These are phyloP conservation scores for Rhizopogon rudus DNA, from an alignment of 768 basidiomycete species.

Conservation along the genomic window DNA sequence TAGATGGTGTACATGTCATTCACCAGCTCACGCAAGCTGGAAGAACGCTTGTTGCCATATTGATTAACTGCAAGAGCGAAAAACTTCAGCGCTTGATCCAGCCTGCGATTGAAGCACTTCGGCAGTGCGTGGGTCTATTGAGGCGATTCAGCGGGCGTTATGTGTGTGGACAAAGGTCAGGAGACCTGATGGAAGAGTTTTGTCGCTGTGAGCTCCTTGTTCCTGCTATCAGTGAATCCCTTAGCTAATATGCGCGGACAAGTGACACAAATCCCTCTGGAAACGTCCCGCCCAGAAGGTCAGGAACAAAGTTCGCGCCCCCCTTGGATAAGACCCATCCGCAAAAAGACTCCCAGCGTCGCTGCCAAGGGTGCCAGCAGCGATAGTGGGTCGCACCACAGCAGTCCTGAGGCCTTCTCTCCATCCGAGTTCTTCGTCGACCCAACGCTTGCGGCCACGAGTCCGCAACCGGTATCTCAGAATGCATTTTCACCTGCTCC, in stretches of 20 bases:
- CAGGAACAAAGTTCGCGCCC: slow-evolving; percentile 49
- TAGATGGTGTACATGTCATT: slow-evolving; percentile 93
- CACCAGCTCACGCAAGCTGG: slow-evolving; percentile 95
- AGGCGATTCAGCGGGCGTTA: slow-evolving; percentile 88
- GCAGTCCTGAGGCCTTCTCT: slow-evolving; percentile 63
- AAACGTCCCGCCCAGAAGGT: slow-evolving; percentile 53
- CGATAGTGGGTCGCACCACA: slow-evolving; percentile 40
- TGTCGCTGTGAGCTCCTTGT: slow-evolving; percentile 60
- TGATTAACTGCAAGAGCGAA: slow-evolving; percentile 85
- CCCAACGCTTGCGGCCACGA: slow-evolving; percentile 21
- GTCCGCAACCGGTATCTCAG: slow-evolving; percentile 18
- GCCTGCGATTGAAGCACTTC: slow-evolving; percentile 77
- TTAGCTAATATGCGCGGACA: slow-evolving; percentile 10
- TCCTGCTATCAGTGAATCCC: background rate
- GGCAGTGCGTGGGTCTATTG: slow-evolving; percentile 85
- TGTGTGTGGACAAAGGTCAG: slow-evolving; percentile 85
- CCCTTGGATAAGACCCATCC: slow-evolving; percentile 87
- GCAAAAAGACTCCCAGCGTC: slow-evolving; percentile 61
- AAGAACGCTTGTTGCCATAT: slow-evolving; percentile 80
- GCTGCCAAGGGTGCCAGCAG: slow-evolving; percentile 41
- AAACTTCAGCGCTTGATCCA: slow-evolving; percentile 71
- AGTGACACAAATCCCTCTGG: slow-evolving; percentile 87
- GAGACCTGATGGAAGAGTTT: slow-evolving; percentile 93
- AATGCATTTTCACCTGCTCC: slow-evolving; percentile 19
- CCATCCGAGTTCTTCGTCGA: slow-evolving; percentile 62